Evolutionary conservation across 2,329 filamentous ascomycete genomes (phyloP).

Genomic region (Scytalidium sp.): DNA sequence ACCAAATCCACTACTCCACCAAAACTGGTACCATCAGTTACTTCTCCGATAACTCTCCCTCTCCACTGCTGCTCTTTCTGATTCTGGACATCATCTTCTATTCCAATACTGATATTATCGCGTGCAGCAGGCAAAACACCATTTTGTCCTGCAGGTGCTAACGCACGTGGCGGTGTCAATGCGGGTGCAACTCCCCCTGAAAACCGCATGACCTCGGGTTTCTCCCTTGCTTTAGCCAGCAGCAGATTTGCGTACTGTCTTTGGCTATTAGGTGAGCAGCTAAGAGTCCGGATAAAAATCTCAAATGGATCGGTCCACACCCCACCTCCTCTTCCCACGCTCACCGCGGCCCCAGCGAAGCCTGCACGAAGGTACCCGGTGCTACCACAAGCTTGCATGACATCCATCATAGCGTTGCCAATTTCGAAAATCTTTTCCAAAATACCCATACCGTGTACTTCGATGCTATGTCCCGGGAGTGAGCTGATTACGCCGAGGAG

Average conservation of each 20-base stretch:
- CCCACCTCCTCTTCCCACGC: slow-evolving; percentile 17
- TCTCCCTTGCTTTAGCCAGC: slow-evolving; percentile 37
- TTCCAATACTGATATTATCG: background rate
- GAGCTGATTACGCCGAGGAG: slow-evolving; percentile 43
- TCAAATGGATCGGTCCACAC: slow-evolving; percentile 38
- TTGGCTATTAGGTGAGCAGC: slow-evolving; percentile 40
- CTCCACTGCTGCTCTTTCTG: background rate
- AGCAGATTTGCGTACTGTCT: slow-evolving; percentile 41
- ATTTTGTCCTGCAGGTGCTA: background rate
- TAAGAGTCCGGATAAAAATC: slow-evolving; percentile 41
- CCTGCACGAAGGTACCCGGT: slow-evolving; percentile 21
- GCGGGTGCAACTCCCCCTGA: background rate
- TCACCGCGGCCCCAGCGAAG: slow-evolving; percentile 22
- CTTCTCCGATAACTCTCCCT: background rate
- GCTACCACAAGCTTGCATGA: slow-evolving; percentile 33
- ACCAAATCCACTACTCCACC: too few species aligned
- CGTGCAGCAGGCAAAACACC: background rate
- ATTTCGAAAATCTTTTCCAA: slow-evolving; percentile 50
- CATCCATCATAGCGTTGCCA: slow-evolving; percentile 40
- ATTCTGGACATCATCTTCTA: background rate
- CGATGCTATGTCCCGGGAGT: slow-evolving; percentile 38
- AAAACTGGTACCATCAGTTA: background rate
- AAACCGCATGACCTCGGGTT: slow-evolving; percentile 29
- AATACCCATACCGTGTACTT: slow-evolving; percentile 47
- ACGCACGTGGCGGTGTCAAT: too few species aligned